A percentile compares a stretch with the other conserved stretches of the same genome.
phyloP scores from a whole-genome alignment of 495 filamentous ascomycete species.

The Penicillium robsamsonii region DNA sequence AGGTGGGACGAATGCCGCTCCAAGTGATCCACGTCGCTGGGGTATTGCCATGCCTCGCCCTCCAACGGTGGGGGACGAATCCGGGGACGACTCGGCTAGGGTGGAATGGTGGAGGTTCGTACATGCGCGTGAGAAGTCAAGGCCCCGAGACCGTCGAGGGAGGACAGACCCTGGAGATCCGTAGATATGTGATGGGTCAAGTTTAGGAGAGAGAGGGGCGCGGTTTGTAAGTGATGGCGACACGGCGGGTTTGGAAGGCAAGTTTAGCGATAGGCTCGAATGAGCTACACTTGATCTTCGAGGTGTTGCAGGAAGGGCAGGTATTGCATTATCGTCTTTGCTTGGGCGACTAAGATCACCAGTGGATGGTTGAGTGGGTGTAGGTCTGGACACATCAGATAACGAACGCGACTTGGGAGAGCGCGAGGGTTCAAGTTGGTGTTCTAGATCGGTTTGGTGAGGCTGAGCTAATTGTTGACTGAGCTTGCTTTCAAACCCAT shows the following conservation, averaged over 20 bases:
- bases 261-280: conserved; percentile 69
- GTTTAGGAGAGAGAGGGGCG: conserved; percentile 77
- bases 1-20: conserved; percentile 38
- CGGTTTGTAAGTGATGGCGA: conserved; percentile 59
- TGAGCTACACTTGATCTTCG: conserved; percentile 59
- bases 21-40: conserved; percentile 50
- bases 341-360: conserved; percentile 40
- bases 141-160: conserved; percentile 78
- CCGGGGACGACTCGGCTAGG: conserved; percentile 85
- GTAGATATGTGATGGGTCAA: conserved; percentile 79
- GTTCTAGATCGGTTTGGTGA: conserved; percentile 20
- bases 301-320: conserved; percentile 60
- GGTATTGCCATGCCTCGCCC: conserved; percentile 80
- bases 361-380: conserved; percentile 26
- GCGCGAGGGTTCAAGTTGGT: conserved; percentile 18
- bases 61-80: conserved; percentile 85
- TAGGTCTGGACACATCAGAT: conserved; percentile 44
- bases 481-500: conserved; percentile 41
- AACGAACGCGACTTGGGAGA: conserved; percentile 45
- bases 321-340: conserved; percentile 78
- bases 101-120: conserved; percentile 97
- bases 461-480: conserved; percentile 41
- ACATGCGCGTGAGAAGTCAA: conserved; percentile 91
- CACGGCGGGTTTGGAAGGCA: conserved; percentile 57
- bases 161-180: conserved; percentile 80